Evolutionary conservation across 1,284 basidiomycete species (phyloP), one percentile per base, ranked within the genome.

Genomic region (Boletus smithii): DNA sequence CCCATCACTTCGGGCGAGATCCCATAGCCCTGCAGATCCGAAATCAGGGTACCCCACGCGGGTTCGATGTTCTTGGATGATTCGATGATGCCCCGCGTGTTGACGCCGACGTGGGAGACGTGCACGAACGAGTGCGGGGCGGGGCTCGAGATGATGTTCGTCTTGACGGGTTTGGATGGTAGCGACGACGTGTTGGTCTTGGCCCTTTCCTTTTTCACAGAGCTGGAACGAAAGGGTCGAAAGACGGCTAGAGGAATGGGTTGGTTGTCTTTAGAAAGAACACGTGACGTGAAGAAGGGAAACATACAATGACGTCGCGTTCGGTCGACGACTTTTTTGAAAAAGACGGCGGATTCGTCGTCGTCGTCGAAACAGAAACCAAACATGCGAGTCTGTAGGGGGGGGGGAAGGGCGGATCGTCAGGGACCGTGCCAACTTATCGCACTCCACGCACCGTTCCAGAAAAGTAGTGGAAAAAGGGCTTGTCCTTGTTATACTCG

Each of bases 381-480:
- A 63, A 94, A 86, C 73, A 81, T 79, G 49, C 85, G 81, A 43
- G 81, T 85, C 87, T 91, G 26, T 24, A 10, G 1, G 23, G 7
- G 10, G 8, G n/a, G n/a, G 30, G n/a, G 14, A 16, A 31, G 8
- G 30, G n/a, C 10, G 8, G n/a, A 3, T 11, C 26, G n/a, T 47
- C 39, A n/a, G 8, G n/a, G 10, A 31, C 8, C 20, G 10, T 27
- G 10, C 7, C 26, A 4, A 11, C 4, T 3, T 26, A 9, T n/a
- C n/a, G 8, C n/a, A 31, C 4, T 7, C 13, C 13, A 62, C 60
- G 42, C 61, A 93, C 91, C 70, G 87, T 83, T 35, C 88, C 90
- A 26, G 81, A 80, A 67, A 95, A 95, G 26, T 84, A 78, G 68
- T 97, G 93, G 72, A 97, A 97, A 73, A 95, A 97, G 2, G 91